phyloP scores from a whole-genome alignment of 2,329 filamentous ascomycete species.

The Hypoxylon sp. region DNA sequence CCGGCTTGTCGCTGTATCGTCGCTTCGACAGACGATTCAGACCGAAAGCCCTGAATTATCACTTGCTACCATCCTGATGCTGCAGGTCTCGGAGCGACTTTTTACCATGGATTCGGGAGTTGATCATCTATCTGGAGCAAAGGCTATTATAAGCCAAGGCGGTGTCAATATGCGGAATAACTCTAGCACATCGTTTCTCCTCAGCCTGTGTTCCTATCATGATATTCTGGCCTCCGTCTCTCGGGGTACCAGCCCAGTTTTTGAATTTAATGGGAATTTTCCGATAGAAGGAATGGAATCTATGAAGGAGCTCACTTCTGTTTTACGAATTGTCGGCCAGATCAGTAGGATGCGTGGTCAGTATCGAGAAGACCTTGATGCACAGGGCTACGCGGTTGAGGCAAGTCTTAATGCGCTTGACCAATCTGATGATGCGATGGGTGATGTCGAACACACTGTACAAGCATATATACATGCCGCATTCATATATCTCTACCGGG shows the following conservation, averaged over 20 bases:
- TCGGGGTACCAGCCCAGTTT: slow-evolving; percentile 46
- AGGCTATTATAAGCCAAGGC: slow-evolving; percentile 50
- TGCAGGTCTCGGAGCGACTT: slow-evolving; percentile 53
- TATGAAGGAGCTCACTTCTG: slow-evolving; percentile 44
- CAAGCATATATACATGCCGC: slow-evolving; percentile 54
- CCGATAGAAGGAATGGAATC: slow-evolving; percentile 46
- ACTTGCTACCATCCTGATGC: slow-evolving; percentile 53
- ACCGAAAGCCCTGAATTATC: slow-evolving; percentile 48
- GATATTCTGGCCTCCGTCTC: slow-evolving; percentile 54
- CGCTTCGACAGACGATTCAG: slow-evolving; percentile 44
- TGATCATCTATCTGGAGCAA: slow-evolving; percentile 53
- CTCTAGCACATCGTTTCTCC: slow-evolving; percentile 50
- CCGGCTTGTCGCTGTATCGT: slow-evolving; percentile 46
- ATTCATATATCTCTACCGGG: slow-evolving; percentile 53
- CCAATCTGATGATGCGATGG: slow-evolving; percentile 26
- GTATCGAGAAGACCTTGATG: slow-evolving; percentile 26
- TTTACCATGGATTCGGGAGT: slow-evolving; percentile 51
- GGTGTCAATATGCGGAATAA: slow-evolving; percentile 39
- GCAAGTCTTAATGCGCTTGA: slow-evolving; percentile 37
- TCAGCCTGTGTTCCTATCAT: slow-evolving; percentile 53
- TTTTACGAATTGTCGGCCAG: slow-evolving; percentile 46
- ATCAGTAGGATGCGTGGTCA: slow-evolving; percentile 50
- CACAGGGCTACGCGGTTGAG: slow-evolving; percentile 37
- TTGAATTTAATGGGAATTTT: slow-evolving; percentile 47
- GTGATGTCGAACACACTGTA: slow-evolving; percentile 49